Conservation (phyloP, 2,329 filamentous ascomycete genomes). For the Pyrenochaeta sp. region DNA sequence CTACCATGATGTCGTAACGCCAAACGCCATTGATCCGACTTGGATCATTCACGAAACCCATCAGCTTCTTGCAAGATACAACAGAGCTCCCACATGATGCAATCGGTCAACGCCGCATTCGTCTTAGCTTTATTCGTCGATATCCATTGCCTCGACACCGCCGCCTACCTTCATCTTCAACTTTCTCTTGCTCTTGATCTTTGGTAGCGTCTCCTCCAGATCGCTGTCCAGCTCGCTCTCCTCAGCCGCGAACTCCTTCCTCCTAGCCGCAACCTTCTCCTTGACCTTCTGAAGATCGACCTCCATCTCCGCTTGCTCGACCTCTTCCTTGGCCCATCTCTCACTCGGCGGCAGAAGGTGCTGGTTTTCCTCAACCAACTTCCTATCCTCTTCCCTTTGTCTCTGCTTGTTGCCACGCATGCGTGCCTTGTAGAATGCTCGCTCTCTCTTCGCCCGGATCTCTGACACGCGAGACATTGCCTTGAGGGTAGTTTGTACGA, state of each 20-base stretch:
- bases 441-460: constrained; percentile 83
- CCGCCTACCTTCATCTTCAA: constrained; percentile 56
- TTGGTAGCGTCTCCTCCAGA: constrained; percentile 44
- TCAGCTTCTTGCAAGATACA: background rate
- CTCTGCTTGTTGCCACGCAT: constrained; percentile 90
- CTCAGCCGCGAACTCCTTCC: constrained; percentile 71
- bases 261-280: constrained; percentile 63
- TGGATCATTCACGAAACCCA: background rate
- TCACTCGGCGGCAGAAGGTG: constrained; percentile 78
- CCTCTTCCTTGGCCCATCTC: constrained; percentile 54
- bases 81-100: background rate
- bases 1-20: constrained; percentile 30
- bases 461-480: constrained; percentile 92
- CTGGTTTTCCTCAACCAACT: constrained; percentile 89
- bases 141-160: constrained; percentile 59
- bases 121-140: constrained; percentile 45
- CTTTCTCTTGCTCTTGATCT: constrained; percentile 58
- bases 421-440: constrained; percentile 91
- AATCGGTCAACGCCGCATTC: background rate
- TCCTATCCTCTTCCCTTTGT: constrained; percentile 80
- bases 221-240: constrained; percentile 53
- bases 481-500: constrained; percentile 84
- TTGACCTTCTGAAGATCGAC: constrained; percentile 54
- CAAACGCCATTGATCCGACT: constrained; percentile 30
- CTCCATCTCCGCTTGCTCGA: constrained; percentile 69